phyloP scores from a whole-genome alignment of 116 monocot species.

The Trichopus zeylanicus region DNA sequence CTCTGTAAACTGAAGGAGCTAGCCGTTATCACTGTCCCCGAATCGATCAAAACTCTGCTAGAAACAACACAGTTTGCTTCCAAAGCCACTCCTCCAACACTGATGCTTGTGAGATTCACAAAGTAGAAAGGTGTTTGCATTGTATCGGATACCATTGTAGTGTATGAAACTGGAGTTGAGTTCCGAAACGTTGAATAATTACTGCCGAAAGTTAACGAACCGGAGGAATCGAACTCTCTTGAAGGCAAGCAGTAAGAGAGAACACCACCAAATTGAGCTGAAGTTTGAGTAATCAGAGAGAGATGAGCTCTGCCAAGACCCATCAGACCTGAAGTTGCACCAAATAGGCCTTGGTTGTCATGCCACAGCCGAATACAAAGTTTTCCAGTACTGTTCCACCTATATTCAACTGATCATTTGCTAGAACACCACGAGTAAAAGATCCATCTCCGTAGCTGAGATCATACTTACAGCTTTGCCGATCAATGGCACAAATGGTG shows the following conservation, averaged over 20 bases:
- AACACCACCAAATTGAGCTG: conserved; percentile 31
- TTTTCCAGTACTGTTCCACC: conserved; percentile 25
- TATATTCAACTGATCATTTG: conserved; percentile 26
- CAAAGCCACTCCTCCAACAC: conserved; percentile 36
- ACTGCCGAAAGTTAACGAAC: conserved; percentile 43
- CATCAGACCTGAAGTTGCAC: conserved; percentile 54
- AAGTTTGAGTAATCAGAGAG: conserved; percentile 47
- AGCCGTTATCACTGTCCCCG: conserved; percentile 60
- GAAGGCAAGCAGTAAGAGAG: conserved; percentile 68
- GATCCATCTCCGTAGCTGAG: conserved; percentile 65
- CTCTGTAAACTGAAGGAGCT: conserved; percentile 36
- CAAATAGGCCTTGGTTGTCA: conserved; percentile 55
- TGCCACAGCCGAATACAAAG: conserved; percentile 64
- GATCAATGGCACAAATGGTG: conserved; percentile 4
- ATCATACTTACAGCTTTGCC: conserved; percentile 29
- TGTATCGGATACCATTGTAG: conserved; percentile 26
- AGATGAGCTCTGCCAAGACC: conserved; percentile 51
- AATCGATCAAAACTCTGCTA: conserved; percentile 38
- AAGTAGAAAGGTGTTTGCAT: conserved; percentile 29
- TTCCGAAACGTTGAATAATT: conserved; percentile 38
- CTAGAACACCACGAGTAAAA: conserved; percentile 44
- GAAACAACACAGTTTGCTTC: conserved; percentile 24
- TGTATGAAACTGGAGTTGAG: conserved; percentile 36
- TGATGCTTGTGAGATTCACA: conserved; percentile 45
- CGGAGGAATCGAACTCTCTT: conserved; percentile 34